Percentiles rank a stretch among this genome's conserved stretches.
Conservation (phyloP, 2,329 filamentous ascomycete genomes). For the Mariannaea sp. region DNA sequence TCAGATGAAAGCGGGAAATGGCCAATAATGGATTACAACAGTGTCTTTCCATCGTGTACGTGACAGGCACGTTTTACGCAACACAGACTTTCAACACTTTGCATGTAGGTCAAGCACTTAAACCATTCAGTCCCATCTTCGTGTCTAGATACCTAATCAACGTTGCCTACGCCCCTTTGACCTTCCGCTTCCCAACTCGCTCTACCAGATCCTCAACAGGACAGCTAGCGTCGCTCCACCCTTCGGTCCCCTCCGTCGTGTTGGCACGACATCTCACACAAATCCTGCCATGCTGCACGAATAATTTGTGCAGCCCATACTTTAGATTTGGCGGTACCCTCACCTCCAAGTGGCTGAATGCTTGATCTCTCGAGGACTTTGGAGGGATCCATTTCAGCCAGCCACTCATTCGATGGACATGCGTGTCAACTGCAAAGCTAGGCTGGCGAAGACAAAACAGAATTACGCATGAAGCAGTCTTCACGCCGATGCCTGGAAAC, state of each 20-base stretch:
- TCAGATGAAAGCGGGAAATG: no score
- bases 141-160: not conserved
- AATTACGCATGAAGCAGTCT: conserved; percentile 38
- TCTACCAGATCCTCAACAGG: conserved; percentile 34
- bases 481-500: conserved; percentile 37
- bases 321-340: conserved; percentile 35
- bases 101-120: no score
- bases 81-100: no score
- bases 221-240: conserved; percentile 31
- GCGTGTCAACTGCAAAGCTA: conserved; percentile 38
- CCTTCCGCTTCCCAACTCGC: conserved; percentile 32
- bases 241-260: conserved; percentile 37
- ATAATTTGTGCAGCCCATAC: conserved; percentile 36
- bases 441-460: conserved; percentile 37
- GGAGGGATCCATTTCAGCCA: conserved; percentile 38
- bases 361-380: conserved; percentile 35
- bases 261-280: conserved; percentile 36
- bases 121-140: no score
- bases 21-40: no score
- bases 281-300: conserved; percentile 35
- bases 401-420: conserved; percentile 35
- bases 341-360: conserved; percentile 37
- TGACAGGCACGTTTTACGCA: no score
- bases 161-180: conserved; percentile 5
- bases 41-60: no score